Base-by-base conservation (phyloP, 2,329 filamentous ascomycete species). In the Cladobotryum protrusum region DNA sequence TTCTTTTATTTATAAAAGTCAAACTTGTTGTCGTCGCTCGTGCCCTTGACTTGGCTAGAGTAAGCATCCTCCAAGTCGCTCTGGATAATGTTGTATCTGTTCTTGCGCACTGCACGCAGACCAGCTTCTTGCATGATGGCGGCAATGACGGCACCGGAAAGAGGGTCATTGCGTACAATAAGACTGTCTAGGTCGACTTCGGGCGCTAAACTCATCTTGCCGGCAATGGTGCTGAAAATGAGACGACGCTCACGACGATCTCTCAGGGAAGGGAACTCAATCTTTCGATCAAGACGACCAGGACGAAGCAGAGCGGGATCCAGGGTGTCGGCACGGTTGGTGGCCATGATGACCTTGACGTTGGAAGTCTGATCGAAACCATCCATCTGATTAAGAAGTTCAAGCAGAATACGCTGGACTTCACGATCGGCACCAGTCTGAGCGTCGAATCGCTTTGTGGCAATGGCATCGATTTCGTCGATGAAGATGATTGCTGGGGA, bases 341-440 rank as follows among this genome's bases (percentile, higher is more conserved):
- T 99, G 59, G 93, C 93, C 93, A 99, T 99, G 74, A 99, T 99
- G 67, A 99, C 93, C 77, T 99, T 99, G 72, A 99, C 93, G 71
- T 99, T 99, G 68, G 89, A 88, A 0, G 90, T 96, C 72, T 99
- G 93, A 70, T 99, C 93, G 75, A 99, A 99, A 57, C 93, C 93
- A 68, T 99, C 93, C 93, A 99, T 99, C 73, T 99, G 93, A 75
- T 99, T 99, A 57, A 99, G 85, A 59, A 99, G 76, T 70, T 99
- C 93, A 53, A 99, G 85, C 52, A 99, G 77, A 64, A 99, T 99
- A 79, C 93, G 92, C 75, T 99, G 93, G 14, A 99, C 93, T 72
- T 99, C 93, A 73, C 93, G 84, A 67, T 99, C 93, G 58, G 93
- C 93, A 68, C 93, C 93, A 4, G 93, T 99, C 72, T 99, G 93